phyloP scores from a whole-genome alignment of 2,329 filamentous ascomycete genomes.

The Pseudogymnoascus destructans region DNA sequence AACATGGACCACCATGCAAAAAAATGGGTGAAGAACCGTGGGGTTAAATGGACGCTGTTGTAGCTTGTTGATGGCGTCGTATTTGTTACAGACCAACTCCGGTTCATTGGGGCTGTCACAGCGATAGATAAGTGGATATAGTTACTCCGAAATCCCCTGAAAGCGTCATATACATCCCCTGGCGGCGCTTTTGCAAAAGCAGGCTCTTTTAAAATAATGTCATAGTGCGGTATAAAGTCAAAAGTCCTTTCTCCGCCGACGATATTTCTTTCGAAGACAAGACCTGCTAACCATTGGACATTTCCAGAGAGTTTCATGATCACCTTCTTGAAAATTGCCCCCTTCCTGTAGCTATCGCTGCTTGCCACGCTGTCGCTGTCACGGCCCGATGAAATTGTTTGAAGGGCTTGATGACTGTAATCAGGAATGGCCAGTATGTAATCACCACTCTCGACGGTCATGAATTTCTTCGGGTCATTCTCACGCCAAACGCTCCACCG shows the following conservation, averaged over 20 bases:
- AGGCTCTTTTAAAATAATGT: constrained; percentile 75
- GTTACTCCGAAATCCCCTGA: constrained; percentile 87
- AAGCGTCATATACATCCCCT: constrained; percentile 69
- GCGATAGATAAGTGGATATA: constrained; percentile 94
- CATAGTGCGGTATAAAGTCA: constrained; percentile 83
- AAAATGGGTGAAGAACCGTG: constrained; percentile 96
- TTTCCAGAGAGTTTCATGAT: constrained; percentile 97
- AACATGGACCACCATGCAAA: constrained; percentile 97
- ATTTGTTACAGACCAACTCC: constrained; percentile 71
- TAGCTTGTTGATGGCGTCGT: constrained; percentile 74
- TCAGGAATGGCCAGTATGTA: constrained; percentile 92
- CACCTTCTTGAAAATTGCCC: constrained; percentile 92
- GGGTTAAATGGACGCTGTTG: constrained; percentile 89
- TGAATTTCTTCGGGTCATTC: constrained; percentile 81
- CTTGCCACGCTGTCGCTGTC: constrained; percentile 42
- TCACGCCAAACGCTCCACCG: constrained; percentile 73
- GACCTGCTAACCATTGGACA: constrained; percentile 79
- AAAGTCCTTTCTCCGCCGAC: constrained; percentile 63
- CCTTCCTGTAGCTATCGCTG: constrained; percentile 49
- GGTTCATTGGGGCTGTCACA: constrained; percentile 71
- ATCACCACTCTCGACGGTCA: constrained; percentile 90
- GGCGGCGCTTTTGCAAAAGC: constrained; percentile 49
- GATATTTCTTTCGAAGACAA: constrained; percentile 83
- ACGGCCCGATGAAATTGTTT: constrained; percentile 31
- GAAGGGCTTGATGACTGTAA: constrained; percentile 71